A percentile compares a stretch with the other conserved stretches of the same genome.
Conservation (phyloP, 768 basidiomycete genomes). For the Scleroderma citrinum region DNA sequence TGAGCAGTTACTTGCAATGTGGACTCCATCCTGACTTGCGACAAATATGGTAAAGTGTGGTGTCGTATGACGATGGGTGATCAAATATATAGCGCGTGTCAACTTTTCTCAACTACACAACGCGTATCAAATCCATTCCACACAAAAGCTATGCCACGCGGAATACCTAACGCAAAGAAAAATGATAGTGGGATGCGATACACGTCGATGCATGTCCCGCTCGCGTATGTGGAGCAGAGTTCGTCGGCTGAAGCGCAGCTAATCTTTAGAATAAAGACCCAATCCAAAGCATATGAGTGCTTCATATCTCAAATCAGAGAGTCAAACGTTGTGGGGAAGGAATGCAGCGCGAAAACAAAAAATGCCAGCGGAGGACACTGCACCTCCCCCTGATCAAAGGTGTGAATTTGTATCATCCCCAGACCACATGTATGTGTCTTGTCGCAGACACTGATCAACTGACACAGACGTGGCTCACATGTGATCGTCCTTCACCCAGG, state of each 20-base stretch:
- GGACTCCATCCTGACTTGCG: background rate
- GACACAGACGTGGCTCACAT: constrained; percentile 64
- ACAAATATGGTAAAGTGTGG: background rate
- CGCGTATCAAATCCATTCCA: background rate
- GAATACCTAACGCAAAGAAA: constrained; percentile 72
- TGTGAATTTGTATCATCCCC: constrained; percentile 14
- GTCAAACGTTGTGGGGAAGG: constrained; percentile 67
- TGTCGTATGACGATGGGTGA: background rate
- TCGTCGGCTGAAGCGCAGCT: constrained; percentile 8
- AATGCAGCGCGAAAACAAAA: constrained; percentile 55
- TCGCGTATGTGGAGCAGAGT: constrained; percentile 45
- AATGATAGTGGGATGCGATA: constrained; percentile 81
- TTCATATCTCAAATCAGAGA: constrained; percentile 72
- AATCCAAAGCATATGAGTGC: constrained; percentile 80
- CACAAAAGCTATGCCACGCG: constrained; percentile 62
- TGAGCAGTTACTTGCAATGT: too few relatives aligned
- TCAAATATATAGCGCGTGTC: background rate
- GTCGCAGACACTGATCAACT: constrained; percentile 8
- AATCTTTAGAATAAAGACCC: constrained; percentile 36
- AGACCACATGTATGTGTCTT: background rate
- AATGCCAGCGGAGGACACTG: constrained; percentile 34
- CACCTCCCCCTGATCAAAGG: constrained; percentile 43
- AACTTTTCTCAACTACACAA: background rate
- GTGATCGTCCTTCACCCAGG: constrained; percentile 79
- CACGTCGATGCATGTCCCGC: constrained; percentile 75